Conservation (phyloP, 208 protist species). For the Acanthamoeba lugdunensis region DNA sequence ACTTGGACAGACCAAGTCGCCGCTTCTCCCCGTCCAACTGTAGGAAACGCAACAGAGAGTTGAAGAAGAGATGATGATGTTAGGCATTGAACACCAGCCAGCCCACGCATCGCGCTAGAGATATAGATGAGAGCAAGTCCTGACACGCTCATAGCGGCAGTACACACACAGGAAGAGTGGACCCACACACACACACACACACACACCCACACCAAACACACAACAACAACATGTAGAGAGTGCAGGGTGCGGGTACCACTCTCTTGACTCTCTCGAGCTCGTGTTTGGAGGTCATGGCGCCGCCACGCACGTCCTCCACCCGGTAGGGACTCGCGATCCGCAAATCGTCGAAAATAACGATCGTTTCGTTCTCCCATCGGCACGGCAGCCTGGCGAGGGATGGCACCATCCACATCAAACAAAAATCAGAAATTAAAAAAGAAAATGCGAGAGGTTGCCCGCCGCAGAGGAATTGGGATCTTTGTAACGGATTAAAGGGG, state of each 20-base stretch:
- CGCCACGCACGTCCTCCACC: slow-evolving; percentile 33
- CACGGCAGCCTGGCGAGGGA: not conserved
- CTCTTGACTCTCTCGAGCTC: slow-evolving; percentile 41
- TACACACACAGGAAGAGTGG: not conserved
- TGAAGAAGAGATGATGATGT: not conserved
- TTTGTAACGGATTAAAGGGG: too few relatives aligned
- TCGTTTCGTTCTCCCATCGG: slow-evolving; percentile 28
- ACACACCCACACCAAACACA: too few relatives aligned
- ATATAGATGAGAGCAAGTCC: not conserved
- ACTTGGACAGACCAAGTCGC: slow-evolving; percentile 5
- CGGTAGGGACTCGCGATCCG: slow-evolving; percentile 23
- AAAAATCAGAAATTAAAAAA: too few relatives aligned
- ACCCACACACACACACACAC: too few relatives aligned
- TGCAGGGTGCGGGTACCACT: not conserved
- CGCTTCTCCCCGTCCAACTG: slow-evolving; percentile 10
- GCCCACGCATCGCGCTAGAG: not conserved
- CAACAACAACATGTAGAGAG: too few relatives aligned
- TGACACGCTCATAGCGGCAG: not conserved
- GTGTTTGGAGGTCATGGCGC: slow-evolving; percentile 28
- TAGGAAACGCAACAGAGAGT: not conserved
- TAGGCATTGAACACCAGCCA: too few relatives aligned
- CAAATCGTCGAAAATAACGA: slow-evolving; percentile 49
- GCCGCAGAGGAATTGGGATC: too few relatives aligned
- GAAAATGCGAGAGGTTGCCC: too few relatives aligned
- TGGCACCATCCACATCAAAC: too few relatives aligned